A percentile compares a stretch with the other conserved stretches of the same genome.
Conservation (phyloP, 2,329 filamentous ascomycete genomes). For the Talaromyces sp. region DNA sequence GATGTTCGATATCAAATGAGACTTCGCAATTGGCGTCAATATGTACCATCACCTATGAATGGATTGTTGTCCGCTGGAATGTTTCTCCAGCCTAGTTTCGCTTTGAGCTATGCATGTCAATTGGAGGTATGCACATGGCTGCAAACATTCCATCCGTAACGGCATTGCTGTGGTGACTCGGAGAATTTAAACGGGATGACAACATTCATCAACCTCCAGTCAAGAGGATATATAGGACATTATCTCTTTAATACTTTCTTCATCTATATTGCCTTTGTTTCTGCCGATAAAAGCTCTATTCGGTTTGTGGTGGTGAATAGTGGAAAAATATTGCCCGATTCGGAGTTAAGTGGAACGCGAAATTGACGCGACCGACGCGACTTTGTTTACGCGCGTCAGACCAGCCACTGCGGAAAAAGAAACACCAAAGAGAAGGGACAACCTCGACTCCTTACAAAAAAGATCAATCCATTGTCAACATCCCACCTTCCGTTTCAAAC, state of each 20-base stretch:
- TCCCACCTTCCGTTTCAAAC: not conserved
- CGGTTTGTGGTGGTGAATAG: not conserved
- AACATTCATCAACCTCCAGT: not conserved
- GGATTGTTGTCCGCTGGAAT: not conserved
- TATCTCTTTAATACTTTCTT: not conserved
- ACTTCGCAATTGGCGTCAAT: not conserved
- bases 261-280: no score
- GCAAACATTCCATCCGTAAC: conserved; percentile 11
- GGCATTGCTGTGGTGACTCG: conserved; percentile 19
- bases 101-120: not conserved
- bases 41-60: not conserved
- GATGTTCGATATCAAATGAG: not conserved
- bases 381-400: conserved; percentile 16
- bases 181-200: conserved; percentile 4
- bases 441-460: conserved; percentile 25
- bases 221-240: not conserved
- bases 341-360: not conserved
- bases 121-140: not conserved
- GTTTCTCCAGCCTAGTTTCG: not conserved
- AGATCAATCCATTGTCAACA: conserved; percentile 28
- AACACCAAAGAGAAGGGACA: conserved; percentile 17
- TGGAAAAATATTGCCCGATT: not conserved
- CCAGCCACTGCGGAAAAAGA: conserved; percentile 10
- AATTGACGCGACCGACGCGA: conserved; percentile 9
- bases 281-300: not conserved